Percentiles rank a stretch among this genome's conserved stretches.
Conservation (phyloP, 441 rosid species). For the Melastoma candidum region DNA sequence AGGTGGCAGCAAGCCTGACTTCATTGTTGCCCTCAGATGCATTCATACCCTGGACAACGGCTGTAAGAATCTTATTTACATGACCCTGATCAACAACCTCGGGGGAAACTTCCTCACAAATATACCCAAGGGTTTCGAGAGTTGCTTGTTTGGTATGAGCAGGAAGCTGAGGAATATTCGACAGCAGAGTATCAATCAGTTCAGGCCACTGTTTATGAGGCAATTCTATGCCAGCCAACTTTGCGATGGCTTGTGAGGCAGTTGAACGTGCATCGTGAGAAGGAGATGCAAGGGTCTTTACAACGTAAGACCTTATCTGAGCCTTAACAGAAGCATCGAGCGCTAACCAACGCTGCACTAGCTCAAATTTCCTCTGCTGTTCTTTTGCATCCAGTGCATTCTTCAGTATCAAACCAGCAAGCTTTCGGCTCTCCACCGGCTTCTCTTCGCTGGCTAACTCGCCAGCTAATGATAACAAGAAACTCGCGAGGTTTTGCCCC, state of each 20-base stretch:
- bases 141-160: conserved; percentile 74
- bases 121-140: conserved; percentile 76
- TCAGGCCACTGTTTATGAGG: conserved; percentile 92
- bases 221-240: conserved; percentile 82
- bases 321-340: conserved; percentile 36
- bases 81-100: conserved; percentile 61
- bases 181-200: conserved; percentile 49
- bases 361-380: conserved; percentile 49
- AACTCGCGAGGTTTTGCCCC: conserved; percentile 50
- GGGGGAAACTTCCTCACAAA: conserved; percentile 83
- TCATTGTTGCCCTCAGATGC: conserved; percentile 52
- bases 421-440: conserved; percentile 55
- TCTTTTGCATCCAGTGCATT: conserved; percentile 67
- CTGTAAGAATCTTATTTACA: conserved; percentile 80
- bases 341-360: conserved; percentile 55
- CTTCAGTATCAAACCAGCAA: conserved; percentile 56
- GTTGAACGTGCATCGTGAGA: conserved; percentile 55
- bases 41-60: conserved; percentile 95
- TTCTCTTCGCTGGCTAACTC: conserved; percentile 57
- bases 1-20: conserved; percentile 81
- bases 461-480: conserved; percentile 53
- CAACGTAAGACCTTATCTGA: conserved; percentile 43
- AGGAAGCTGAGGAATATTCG: conserved; percentile 51
- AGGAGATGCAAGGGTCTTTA: conserved; percentile 47
- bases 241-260: conserved; percentile 77